Percentiles rank a stretch among this genome's conserved stretches.
These are phyloP conservation scores for Grosmannia serpens DNA, from an alignment of 2,329 filamentous ascomycete genomes.

Conservation along the genomic window DNA sequence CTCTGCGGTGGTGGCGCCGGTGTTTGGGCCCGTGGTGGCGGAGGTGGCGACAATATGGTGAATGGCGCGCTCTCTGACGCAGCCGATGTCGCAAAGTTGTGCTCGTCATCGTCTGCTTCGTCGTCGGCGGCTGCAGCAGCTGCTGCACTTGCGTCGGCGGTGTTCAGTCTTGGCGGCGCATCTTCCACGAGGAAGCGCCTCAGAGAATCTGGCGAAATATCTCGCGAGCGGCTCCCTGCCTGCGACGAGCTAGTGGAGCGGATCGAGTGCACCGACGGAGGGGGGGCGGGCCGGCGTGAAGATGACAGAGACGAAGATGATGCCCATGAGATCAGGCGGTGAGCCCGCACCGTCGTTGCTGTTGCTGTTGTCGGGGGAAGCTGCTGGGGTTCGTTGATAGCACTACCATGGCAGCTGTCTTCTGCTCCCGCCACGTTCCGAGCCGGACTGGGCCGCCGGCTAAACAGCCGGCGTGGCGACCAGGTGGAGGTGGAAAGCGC, in stretches of 20 bases:
- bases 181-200: constrained; percentile 40
- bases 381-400: neutral
- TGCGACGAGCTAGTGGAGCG: constrained; percentile 22
- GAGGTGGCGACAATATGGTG: constrained; percentile 42
- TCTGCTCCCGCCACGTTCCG: neutral
- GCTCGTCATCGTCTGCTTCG: constrained; percentile 40
- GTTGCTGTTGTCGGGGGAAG: neutral
- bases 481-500: neutral
- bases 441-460: constrained; percentile 4
- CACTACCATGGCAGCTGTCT: neutral
- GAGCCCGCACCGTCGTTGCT: constrained; percentile 4
- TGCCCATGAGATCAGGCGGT: constrained; percentile 9
- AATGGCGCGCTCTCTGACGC: constrained; percentile 31
- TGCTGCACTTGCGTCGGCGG: neutral
- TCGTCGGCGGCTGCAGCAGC: constrained; percentile 22
- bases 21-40: constrained; percentile 25
- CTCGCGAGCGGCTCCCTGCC: constrained; percentile 28
- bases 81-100: constrained; percentile 46
- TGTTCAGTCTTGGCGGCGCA: neutral
- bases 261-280: neutral
- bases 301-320: constrained; percentile 3
- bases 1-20: neutral
- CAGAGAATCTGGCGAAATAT: constrained; percentile 45
- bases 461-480: constrained; percentile 10
- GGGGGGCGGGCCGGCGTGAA: neutral